Evolutionary conservation across 2,329 filamentous ascomycete genomes (phyloP), one percentile per base, ranked within the genome.

Genomic region (Penicillium expansum): DNA sequence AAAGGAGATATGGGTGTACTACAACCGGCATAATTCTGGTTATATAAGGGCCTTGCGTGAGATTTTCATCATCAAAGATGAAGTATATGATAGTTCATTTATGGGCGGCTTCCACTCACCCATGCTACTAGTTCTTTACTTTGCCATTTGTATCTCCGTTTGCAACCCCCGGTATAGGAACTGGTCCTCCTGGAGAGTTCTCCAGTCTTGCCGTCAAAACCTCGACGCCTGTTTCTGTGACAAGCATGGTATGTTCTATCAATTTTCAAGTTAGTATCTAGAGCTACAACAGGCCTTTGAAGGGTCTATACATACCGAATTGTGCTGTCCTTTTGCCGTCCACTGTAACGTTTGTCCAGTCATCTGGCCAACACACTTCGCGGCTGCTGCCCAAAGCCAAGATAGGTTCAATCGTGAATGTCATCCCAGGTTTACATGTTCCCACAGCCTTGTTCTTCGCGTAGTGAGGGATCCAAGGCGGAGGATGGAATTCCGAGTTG

Each of bases 371-470:
- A 1, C 91, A 96, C 71, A 92, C 87, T 69, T 96, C 92, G 62
- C 84, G 84, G 72, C 92, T 88, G 62, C 87, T 90, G 44, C 92
- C 92, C 55, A 96, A 74, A 13, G 90, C 89, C 69, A 97, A 89
- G 90, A 97, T 97, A 22, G 92, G 92, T 77, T 97, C 92, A 60
- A 97, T 96, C 0, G 92, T 97, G 69, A 97, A 97, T 48, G 91
- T 94, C 91, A 96, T 95, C 32, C 92, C 92, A 0, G 90, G 86
- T 77, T 96, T 96, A 62, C 91, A 93, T 69, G 88, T 85, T 47
- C 92, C 92, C 1, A 95, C 88, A 0, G 91, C 90, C 82, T 96
- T 97, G 77, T 96, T 97, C 81, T 95, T 96, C 52, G 87, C 91
- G 70, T 97, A 97, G 75, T 97, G 92, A 5, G 92, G 92, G 41